A percentile compares a stretch with the other conserved stretches of the same genome.
phyloP scores from a whole-genome alignment of 73 alveolate species.

The Tetrahymena malaccensis region DNA sequence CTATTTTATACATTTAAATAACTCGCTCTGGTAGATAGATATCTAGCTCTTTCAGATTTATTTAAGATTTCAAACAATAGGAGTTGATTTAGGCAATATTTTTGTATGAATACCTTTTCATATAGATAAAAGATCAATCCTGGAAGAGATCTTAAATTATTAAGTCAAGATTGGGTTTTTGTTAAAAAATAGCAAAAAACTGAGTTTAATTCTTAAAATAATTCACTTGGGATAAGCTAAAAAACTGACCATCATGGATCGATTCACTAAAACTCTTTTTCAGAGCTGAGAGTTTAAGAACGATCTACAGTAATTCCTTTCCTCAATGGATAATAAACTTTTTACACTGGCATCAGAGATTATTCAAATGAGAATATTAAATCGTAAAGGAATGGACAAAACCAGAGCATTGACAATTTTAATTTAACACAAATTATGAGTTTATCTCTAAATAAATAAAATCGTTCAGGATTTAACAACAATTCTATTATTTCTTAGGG shows the following conservation, averaged over 20 bases:
- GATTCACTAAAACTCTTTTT: not conserved
- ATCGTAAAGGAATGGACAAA: not conserved
- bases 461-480: not conserved
- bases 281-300: not conserved
- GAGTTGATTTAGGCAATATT: not conserved
- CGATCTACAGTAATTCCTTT: not conserved
- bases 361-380: not conserved
- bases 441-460: not conserved
- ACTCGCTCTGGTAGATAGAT: no score
- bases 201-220: not conserved
- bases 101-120: not conserved
- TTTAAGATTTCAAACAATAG: not conserved
- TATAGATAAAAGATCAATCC: not conserved
- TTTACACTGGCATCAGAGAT: not conserved
- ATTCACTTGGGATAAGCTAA: not conserved
- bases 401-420: not conserved
- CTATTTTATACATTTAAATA: no score
- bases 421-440: not conserved
- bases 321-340: not conserved
- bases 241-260: not conserved
- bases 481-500: not conserved
- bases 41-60: no score
- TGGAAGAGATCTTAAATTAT: not conserved
- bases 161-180: not conserved
- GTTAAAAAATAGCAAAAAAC: not conserved